Evolutionary conservation across 495 filamentous ascomycete species (phyloP), one percentile per base, ranked within the genome.

Genomic region (Penicillium desertorum): DNA sequence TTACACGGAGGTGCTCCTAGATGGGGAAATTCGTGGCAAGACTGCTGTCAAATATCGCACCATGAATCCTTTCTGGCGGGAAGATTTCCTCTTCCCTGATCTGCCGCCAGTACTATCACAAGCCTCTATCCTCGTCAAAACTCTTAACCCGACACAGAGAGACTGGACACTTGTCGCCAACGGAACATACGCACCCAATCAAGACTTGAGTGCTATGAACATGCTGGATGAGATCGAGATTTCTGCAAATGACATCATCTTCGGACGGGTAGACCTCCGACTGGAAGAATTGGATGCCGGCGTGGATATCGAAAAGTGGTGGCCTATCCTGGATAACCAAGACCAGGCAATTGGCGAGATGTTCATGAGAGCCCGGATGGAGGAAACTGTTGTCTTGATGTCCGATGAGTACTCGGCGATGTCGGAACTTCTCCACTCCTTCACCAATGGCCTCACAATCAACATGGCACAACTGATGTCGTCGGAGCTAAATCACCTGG

Each of bases 61-160:
- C 14, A 84, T 83, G 49, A 91, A 86, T 65, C 94, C 92, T 0
- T 96, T 98, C 61, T 99, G 95, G 94, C 81, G 92, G 29, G 94
- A 98, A 75, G 91, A 93, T 42, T 92, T 90, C 62, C 84, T 88
- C 45, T 96, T 97, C 65, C 75, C 77, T 41, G 92, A 97, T 71
- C 79, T 98, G 16, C 91, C 94, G 3, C 80, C 90, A 0, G 81
- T 89, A 9, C 68, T 95, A 37, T 92, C 89, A 9, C 89, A 84
- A 64, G 82, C 89, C 9, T 89, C 87, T n/a, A 80, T 98, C 50
- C 77, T 93, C 2, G 71, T 98, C 47, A 98, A 96, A 69, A 84
- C 73, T 1, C 72, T 79, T 58, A 81, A 82, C 42, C 72, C 79
- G 44, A 73, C 75, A 19, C 79, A 82, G 57, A 78, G 75, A 47